A percentile compares a stretch with the other conserved stretches of the same genome.
These are phyloP conservation scores for Lyophyllum shimeji DNA, from an alignment of 768 basidiomycete species.

Conservation along the genomic window DNA sequence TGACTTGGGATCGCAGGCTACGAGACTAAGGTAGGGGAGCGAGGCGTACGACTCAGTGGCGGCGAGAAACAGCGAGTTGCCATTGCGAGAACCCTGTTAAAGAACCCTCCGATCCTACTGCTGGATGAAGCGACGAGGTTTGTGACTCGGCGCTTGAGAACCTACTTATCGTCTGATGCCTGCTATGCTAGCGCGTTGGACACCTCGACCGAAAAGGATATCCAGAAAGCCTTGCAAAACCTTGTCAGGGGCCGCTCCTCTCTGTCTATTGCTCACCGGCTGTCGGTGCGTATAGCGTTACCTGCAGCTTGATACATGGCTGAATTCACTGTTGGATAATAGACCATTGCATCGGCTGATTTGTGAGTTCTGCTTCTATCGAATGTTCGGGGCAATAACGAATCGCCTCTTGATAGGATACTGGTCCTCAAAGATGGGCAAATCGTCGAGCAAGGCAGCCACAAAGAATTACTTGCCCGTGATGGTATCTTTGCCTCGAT, in stretches of 20 bases:
- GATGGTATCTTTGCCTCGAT: slow-evolving; percentile 78
- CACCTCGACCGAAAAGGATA: slow-evolving; percentile 87
- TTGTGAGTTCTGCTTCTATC: slow-evolving; percentile 40
- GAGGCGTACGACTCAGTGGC: slow-evolving; percentile 81
- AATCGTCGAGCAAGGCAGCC: slow-evolving; percentile 80
- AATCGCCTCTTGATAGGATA: slow-evolving; percentile 51
- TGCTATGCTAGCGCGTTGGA: slow-evolving; percentile 65
- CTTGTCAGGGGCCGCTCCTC: slow-evolving; percentile 73
- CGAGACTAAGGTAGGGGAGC: slow-evolving; percentile 86
- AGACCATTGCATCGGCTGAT: slow-evolving; percentile 61
- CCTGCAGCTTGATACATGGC: slow-evolving; percentile 3
- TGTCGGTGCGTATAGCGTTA: slow-evolving; percentile 53
- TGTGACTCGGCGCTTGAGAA: slow-evolving; percentile 2
- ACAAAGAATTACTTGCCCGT: slow-evolving; percentile 70
- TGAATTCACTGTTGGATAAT: slow-evolving; percentile 23
- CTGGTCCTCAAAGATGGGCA: slow-evolving; percentile 89
- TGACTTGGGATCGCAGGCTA: slow-evolving; percentile 43
- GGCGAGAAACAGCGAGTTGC: slow-evolving; percentile 91
- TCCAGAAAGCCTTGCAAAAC: slow-evolving; percentile 84
- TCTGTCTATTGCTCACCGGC: slow-evolving; percentile 77
- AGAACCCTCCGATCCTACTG: slow-evolving; percentile 82
- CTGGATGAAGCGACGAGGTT: slow-evolving; percentile 77
- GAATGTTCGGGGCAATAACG: neutral
- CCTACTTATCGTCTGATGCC: neutral
- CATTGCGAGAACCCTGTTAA: slow-evolving; percentile 83